Conservation (phyloP, 2,329 filamentous ascomycete genomes). For the Xylaria sp. region DNA sequence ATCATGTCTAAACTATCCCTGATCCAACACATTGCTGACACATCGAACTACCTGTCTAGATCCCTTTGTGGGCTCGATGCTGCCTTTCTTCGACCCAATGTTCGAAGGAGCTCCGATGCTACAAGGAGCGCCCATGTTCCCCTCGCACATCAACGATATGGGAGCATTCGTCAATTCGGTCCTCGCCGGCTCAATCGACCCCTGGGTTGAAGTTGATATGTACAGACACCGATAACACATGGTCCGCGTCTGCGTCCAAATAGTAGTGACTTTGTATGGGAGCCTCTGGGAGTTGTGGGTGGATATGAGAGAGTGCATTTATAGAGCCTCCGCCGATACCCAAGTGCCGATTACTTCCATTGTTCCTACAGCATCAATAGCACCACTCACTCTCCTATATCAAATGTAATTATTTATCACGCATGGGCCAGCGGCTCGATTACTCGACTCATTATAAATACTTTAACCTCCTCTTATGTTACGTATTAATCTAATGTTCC, state of each 20-base stretch:
- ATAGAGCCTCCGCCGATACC: too few species aligned
- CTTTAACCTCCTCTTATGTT: too few species aligned
- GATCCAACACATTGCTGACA: constrained; percentile 11
- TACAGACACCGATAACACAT: background rate
- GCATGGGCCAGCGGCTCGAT: too few species aligned
- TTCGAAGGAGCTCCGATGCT: constrained; percentile 32
- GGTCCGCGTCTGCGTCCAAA: background rate
- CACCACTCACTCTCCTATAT: too few species aligned
- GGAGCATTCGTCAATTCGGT: constrained; percentile 35
- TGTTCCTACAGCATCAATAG: background rate
- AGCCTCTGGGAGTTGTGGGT: too few species aligned
- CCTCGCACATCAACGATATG: constrained; percentile 35
- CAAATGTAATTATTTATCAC: too few species aligned
- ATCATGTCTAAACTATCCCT: background rate
- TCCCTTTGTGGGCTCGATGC: constrained; percentile 31
- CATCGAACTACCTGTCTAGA: constrained; percentile 13
- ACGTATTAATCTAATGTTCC: too few species aligned
- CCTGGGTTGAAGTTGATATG: constrained; percentile 29
- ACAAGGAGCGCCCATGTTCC: constrained; percentile 29
- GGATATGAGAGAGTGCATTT: too few species aligned
- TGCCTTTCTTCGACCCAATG: constrained; percentile 37
- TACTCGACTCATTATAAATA: too few species aligned
- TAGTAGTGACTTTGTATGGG: background rate
- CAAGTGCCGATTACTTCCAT: too few species aligned
- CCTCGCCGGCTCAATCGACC: constrained; percentile 31